Percentiles rank a stretch among this genome's conserved stretches.
Evolutionary conservation across 257 asterid genomes (phyloP).

Genomic region (Perilla frutescens): DNA sequence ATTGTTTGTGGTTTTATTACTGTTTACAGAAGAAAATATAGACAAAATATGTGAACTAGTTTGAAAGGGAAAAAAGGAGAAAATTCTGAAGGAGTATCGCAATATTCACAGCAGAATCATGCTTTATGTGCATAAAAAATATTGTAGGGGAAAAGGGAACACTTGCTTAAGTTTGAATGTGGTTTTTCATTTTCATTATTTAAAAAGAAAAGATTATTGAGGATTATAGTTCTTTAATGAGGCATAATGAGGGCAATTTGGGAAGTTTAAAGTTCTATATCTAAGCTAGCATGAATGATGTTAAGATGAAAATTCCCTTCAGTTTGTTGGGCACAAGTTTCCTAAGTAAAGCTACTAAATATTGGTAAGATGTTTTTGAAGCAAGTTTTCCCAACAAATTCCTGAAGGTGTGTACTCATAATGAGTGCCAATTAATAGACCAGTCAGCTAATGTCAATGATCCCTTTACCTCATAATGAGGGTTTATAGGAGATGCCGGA

Average conservation of each 20-base stretch:
- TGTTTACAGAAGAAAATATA: constrained; percentile 14
- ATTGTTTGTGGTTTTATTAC: constrained; percentile 8
- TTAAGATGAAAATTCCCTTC: constrained; percentile 4
- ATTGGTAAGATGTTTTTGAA: too few species aligned
- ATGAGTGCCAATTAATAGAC: background rate
- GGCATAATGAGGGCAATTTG: constrained; percentile 4
- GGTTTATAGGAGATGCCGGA: background rate
- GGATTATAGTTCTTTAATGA: background rate
- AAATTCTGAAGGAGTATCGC: constrained; percentile 12
- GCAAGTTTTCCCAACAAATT: background rate
- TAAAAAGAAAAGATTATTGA: background rate
- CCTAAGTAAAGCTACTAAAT: background rate
- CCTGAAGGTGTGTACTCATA: too few species aligned
- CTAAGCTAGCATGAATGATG: background rate
- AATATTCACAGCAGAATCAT: background rate
- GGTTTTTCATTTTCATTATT: background rate
- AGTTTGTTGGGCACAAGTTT: constrained; percentile 1
- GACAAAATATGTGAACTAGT: background rate
- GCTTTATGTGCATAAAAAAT: constrained; percentile 2
- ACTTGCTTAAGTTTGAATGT: background rate
- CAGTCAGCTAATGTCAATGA: constrained; percentile 14
- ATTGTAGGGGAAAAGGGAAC: background rate
- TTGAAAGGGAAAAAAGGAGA: background rate
- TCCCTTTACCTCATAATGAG: background rate
- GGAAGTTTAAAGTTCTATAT: background rate